These are phyloP conservation scores for Leccinellum luteum DNA, from an alignment of 768 basidiomycete genomes.

Conservation along the genomic window DNA sequence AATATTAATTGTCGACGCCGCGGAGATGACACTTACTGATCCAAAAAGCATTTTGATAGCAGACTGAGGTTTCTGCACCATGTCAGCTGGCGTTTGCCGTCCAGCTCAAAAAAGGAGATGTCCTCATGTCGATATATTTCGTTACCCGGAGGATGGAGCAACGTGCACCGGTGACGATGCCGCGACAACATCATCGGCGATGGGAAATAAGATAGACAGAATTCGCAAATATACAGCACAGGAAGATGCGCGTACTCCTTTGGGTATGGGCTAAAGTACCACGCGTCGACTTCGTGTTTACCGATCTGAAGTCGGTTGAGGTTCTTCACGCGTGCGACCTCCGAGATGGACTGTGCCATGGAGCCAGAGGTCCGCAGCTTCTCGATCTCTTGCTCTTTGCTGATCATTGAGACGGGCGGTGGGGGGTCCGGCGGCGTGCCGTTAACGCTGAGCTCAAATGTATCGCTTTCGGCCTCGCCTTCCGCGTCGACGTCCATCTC, in stretches of 20 bases:
- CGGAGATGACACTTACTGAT: conserved; percentile 67
- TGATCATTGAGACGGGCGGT: conserved; percentile 64
- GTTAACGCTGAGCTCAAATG: conserved; percentile 59
- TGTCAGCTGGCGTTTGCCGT: conserved; percentile 91
- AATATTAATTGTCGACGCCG: conserved; percentile 1
- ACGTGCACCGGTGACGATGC: conserved; percentile 87
- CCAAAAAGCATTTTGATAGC: conserved; percentile 96
- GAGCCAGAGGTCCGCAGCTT: conserved; percentile 96
- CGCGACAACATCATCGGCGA: conserved; percentile 88
- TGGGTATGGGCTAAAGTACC: conserved; percentile 99
- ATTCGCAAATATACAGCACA: conserved; percentile 96
- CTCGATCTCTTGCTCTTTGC: conserved; percentile 98
- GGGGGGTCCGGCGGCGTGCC: conserved; percentile 46
- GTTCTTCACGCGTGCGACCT: conserved; percentile 98
- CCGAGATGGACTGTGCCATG: conserved; percentile 98
- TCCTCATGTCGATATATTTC: conserved; percentile 99
- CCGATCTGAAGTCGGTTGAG: conserved; percentile 96
- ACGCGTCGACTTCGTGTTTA: conserved; percentile 96
- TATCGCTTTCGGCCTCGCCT: conserved; percentile 54
- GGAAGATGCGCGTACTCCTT: conserved; percentile 97
- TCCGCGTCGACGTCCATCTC: conserved; percentile 49
- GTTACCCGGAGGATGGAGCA: conserved; percentile 95
- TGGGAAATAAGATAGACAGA: conserved; percentile 92
- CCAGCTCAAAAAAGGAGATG: conserved; percentile 97
- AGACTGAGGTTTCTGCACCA: conserved; percentile 98